These are phyloP conservation scores for Amauroascus verrucosus DNA, from an alignment of 2,329 filamentous ascomycete species.

Conservation along the genomic window DNA sequence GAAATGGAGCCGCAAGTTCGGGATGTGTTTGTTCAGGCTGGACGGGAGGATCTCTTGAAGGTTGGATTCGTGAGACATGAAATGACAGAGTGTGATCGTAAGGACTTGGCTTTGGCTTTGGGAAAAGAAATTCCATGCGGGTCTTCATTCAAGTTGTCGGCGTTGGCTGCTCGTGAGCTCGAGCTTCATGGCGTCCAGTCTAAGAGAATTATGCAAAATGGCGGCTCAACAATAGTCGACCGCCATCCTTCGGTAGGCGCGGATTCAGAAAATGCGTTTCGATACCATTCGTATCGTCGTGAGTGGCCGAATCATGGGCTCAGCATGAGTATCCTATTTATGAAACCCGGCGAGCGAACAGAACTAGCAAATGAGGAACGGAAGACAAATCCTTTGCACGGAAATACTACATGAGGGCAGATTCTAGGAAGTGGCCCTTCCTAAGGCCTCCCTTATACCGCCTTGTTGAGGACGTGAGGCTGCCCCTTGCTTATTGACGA, in stretches of 20 bases:
- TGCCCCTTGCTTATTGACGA: not conserved
- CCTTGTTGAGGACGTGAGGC: not conserved
- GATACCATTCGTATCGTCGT: slow-evolving; percentile 11
- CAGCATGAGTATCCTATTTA: slow-evolving; percentile 5
- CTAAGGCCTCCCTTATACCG: not conserved
- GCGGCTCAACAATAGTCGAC: slow-evolving; percentile 6
- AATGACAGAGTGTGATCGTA: slow-evolving; percentile 4
- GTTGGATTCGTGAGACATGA: slow-evolving; percentile 1
- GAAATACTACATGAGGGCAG: not conserved
- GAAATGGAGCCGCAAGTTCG: slow-evolving; percentile 6
- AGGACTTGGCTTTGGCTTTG: slow-evolving; percentile 1
- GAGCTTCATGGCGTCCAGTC: not conserved
- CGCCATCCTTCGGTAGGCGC: not conserved
- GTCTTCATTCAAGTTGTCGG: slow-evolving; percentile 4
- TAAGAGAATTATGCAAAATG: slow-evolving; percentile 4
- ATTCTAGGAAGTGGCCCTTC: not conserved
- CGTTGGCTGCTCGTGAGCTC: slow-evolving; percentile 5
- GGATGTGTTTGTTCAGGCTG: slow-evolving; percentile 10
- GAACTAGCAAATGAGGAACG: not conserved
- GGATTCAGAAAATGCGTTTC: not conserved
- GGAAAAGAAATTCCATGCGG: slow-evolving; percentile 1
- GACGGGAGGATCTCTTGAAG: slow-evolving; percentile 2
- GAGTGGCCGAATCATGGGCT: slow-evolving; percentile 10
- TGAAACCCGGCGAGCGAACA: not conserved
- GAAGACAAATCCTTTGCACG: not conserved